Evolutionary conservation across 805 yeast genomes (phyloP).

Genomic region (Scheffersomyces coipomensis): DNA sequence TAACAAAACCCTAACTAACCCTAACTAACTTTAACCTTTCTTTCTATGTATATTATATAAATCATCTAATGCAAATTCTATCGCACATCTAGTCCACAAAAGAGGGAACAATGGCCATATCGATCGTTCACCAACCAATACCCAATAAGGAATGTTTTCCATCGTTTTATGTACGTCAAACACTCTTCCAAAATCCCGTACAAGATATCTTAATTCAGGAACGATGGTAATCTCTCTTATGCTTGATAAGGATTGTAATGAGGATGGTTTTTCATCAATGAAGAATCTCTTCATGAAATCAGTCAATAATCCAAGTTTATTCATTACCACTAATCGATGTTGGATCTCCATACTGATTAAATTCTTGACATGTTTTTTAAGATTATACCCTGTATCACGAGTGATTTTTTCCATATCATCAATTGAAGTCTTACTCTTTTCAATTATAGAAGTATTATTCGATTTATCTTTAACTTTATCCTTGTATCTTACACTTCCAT

Average conservation of each 20-base stretch:
- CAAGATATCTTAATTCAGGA: conserved; percentile 73
- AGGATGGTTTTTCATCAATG: conserved; percentile 74
- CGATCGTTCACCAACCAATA: conserved; percentile 83
- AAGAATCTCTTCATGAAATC: conserved; percentile 70
- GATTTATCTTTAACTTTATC: conserved; percentile 10
- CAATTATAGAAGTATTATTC: conserved; percentile 16
- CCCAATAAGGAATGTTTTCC: conserved; percentile 85
- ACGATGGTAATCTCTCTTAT: conserved; percentile 83
- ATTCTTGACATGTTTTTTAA: conserved; percentile 42
- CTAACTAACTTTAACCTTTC: too few relatives aligned
- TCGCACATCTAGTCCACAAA: conserved; percentile 82
- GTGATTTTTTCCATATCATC: conserved; percentile 31
- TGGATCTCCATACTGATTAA: conserved; percentile 75
- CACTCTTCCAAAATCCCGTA: conserved; percentile 70
- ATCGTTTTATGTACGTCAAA: conserved; percentile 70
- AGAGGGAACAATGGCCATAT: conserved; percentile 90
- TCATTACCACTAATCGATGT: conserved; percentile 78
- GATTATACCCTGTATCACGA: conserved; percentile 30
- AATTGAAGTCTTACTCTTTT: conserved; percentile 30
- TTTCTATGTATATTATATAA: conserved; percentile 50
- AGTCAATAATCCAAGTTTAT: conserved; percentile 73
- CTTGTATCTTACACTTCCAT: conserved; percentile 27
- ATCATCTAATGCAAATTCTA: conserved; percentile 86
- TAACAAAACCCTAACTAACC: too few relatives aligned
- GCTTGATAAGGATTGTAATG: conserved; percentile 64